Base-by-base conservation (phyloP, 2,329 filamentous ascomycete genomes). In the Juglanconis sp. region DNA sequence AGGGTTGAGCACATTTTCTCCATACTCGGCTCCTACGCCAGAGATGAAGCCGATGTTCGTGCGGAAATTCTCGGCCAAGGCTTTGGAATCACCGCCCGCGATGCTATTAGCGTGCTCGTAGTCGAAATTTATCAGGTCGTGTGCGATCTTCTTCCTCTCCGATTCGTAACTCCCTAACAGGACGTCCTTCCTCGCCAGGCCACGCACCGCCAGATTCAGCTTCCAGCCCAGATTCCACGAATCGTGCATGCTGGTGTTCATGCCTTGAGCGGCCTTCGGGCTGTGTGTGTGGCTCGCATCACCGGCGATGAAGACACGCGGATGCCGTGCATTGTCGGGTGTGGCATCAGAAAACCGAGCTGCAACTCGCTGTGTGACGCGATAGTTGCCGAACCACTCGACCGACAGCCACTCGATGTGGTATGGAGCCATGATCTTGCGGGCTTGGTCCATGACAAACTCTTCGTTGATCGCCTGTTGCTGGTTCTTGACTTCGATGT, bases 31-130 rank as follows among this genome's bases (percentile, higher is more conserved):
- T 1, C 88, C 88, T 40, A 88, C 81, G 7, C 88, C 88, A 0
- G 87, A 89, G 64, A 91, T 91, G 73, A 91, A 91, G 6, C 86
- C 83, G 35, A 90, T 83, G 57, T 91, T 90, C 42, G 84, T 85
- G 53, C 83, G 79, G 69, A 91, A 91, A 71, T 91, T 91, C 64
- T 84, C 80, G 0, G 87, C 85, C 2, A 91, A 76, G 0, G 84
- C 85, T 50, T 79, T 77, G 15, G 83, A 79, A 63, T 91, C 87
- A 35, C 87, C 87, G 3, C 79, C 81, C 17, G 85, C 80, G 66
- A 85, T 82, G 66, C 82, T 79, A 66, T 82, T 83, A 52, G 82
- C 81, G 64, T 85, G 82, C 65, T 81, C 79, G 62, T 81, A 79
- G 68, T 86, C 83, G 66, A 86, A 86, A 69, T 83, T 79, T 64